These are phyloP conservation scores for Colletotrichum karsti DNA, from an alignment of 2,329 filamentous ascomycete genomes.

Conservation along the genomic window DNA sequence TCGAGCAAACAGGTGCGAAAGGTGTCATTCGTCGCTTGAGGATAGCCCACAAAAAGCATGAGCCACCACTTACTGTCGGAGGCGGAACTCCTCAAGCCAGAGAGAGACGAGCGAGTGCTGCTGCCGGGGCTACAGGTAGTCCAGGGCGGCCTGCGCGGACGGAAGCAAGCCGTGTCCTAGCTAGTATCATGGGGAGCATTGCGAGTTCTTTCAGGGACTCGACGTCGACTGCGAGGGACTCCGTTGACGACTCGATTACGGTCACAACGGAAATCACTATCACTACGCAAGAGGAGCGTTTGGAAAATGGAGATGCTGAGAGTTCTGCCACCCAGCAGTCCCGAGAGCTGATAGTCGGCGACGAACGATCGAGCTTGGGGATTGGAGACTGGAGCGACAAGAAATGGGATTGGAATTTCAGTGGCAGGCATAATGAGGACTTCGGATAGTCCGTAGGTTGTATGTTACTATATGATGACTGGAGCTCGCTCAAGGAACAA, in stretches of 20 bases:
- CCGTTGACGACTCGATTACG: not conserved
- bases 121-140: not conserved
- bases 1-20: not conserved
- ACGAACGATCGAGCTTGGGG: not conserved
- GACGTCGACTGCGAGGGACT: not conserved
- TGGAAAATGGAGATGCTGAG: not conserved
- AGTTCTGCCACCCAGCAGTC: not conserved
- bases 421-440: too few species aligned
- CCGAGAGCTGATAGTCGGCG: too few species aligned
- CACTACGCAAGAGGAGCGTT: not conserved
- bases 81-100: not conserved
- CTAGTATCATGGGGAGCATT: constrained; percentile 7
- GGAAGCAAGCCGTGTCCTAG: constrained; percentile 5
- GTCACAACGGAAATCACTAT: not conserved
- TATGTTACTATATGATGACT: too few species aligned
- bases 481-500: too few species aligned
- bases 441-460: too few species aligned
- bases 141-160: not conserved
- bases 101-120: not conserved
- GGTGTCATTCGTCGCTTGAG: not conserved
- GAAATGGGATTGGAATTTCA: too few species aligned
- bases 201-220: not conserved
- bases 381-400: too few species aligned
- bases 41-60: not conserved
- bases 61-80: not conserved